Evolutionary conservation across 371 early-diverging fungal genomes (phyloP).

Genomic region (Saksenaea vasiformis): DNA sequence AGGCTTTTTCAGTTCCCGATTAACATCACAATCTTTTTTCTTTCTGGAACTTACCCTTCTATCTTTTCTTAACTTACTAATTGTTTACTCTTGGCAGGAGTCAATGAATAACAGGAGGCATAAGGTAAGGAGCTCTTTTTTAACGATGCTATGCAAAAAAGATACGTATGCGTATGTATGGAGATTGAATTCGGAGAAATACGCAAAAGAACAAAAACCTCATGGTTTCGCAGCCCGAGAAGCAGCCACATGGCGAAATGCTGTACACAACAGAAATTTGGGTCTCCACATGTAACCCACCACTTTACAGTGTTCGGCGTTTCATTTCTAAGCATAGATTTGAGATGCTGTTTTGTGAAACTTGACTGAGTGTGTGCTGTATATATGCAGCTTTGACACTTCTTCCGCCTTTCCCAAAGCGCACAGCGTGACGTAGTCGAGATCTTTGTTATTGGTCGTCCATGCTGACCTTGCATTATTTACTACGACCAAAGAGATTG

Average conservation of each 20-base stretch:
- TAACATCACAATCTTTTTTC: background rate
- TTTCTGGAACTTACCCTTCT: background rate
- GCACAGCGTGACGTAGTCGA: too few relatives aligned
- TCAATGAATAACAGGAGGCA: background rate
- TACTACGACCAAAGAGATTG: too few relatives aligned
- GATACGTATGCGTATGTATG: background rate
- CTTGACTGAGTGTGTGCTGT: too few relatives aligned
- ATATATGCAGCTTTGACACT: too few relatives aligned
- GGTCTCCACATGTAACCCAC: background rate
- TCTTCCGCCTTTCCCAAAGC: too few relatives aligned
- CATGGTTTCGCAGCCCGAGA: slow-evolving; percentile 3
- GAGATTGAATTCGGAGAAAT: slow-evolving; percentile 3
- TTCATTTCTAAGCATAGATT: too few relatives aligned
- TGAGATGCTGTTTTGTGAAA: too few relatives aligned
- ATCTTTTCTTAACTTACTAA: background rate
- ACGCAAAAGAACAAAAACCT: background rate
- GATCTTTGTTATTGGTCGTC: too few relatives aligned
- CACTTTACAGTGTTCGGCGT: background rate
- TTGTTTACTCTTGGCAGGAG: background rate
- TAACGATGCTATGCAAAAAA: background rate
- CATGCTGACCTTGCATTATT: too few relatives aligned
- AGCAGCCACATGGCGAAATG: slow-evolving; percentile 3
- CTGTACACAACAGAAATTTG: background rate
- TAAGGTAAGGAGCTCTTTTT: background rate
- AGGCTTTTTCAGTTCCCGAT: background rate